Evolutionary conservation across 2,329 filamentous ascomycete species (phyloP), one percentile per base, ranked within the genome.

Genomic region (Ophiostoma tasmaniense): DNA sequence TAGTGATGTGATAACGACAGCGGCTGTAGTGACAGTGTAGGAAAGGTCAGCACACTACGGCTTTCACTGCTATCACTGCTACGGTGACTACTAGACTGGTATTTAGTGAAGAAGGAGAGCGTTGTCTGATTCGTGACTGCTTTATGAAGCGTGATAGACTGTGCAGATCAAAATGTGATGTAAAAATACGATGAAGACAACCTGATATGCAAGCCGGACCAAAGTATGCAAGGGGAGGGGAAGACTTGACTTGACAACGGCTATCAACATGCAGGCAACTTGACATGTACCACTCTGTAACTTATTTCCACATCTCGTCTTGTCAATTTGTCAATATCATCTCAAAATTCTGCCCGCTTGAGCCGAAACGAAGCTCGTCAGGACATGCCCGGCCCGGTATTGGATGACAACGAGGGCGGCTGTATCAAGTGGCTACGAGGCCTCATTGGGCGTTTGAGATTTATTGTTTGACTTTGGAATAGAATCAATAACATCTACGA

Each of bases 1-100:
- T 22, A 65, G 62, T 65, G 62, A 65, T 65, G 62, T 65, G 62
- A 39, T 39, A 39, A 25, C 35, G 35, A 25, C 62, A 37, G 22
- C 6, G 33, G 35, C 11, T n/a, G 22, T 39, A 13, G 37, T 39
- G 10, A 11, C 37, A 39, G 8, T 11, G 2, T 0, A 25, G 20
- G n/a, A 55, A 55, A 55, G 22, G 50, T 10, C n/a, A 25, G 50
- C 22, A 22, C 8, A 33, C 33, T 33, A 33, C 30, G 3, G 33
- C 33, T 33, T 6, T 33, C 33, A 33, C 33, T 33, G 50, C 50
- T 55, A 25, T 20, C 17, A 39, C 62, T 65, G 59, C 35, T 33
- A 33, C 59, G 59, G 30, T 37, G 30, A 35, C 30, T n/a, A 14
- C 20, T 7, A 17, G 33, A 33, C 33, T 33, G 8, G 33, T 5